Evolutionary conservation across 2,329 filamentous ascomycete genomes (phyloP), one percentile per base, ranked within the genome.

Genomic region (Phyllosticta citriasiana): DNA sequence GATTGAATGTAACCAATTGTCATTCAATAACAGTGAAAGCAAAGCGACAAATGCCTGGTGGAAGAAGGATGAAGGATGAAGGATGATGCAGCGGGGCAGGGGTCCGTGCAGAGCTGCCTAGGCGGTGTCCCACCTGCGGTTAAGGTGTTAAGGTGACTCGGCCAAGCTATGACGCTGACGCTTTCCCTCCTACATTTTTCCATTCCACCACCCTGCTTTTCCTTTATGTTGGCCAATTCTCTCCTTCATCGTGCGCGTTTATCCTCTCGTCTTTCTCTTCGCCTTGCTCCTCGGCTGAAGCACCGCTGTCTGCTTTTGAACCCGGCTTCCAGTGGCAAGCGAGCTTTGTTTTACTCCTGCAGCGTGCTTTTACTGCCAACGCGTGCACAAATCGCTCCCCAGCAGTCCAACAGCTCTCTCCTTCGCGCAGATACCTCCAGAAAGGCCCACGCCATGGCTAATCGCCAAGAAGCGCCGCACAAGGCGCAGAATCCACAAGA

Each of bases 401-500:
- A 4, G 14, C 40, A 47, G n/a, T 3, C 40, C 16, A 47, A 6
- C 53, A 16, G 10, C 58, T 8, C 8, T 24, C 7, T 4, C n/a
- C 8, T 8, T 26, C 53, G 8, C 26, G 33, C 3, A 7, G 5
- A 47, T 2, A n/a, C 30, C 30, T 53, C 52, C 19, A 16, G 52
- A n/a, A 10, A 53, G 8, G 10, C 16, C 25, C 30, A 19, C 59
- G 30, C 22, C 50, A 86, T 87, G 84, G 81, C 80, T 64, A 73
- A 78, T 62, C 74, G 73, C 40, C 70, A 78, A 61, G 75, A 76
- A 62, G 78, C 81, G 25, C 89, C 89, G 1, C 88, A 85, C 71
- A 75, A 79, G 64, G 73, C 82, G 3, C 93, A 97, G 74, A 84
- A 96, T 70, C 77, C 80, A 9, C 78, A 85, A 55, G 82, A 88